Base-by-base conservation (phyloP, 305 asterid genomes). In the Fraxinus sp. region DNA sequence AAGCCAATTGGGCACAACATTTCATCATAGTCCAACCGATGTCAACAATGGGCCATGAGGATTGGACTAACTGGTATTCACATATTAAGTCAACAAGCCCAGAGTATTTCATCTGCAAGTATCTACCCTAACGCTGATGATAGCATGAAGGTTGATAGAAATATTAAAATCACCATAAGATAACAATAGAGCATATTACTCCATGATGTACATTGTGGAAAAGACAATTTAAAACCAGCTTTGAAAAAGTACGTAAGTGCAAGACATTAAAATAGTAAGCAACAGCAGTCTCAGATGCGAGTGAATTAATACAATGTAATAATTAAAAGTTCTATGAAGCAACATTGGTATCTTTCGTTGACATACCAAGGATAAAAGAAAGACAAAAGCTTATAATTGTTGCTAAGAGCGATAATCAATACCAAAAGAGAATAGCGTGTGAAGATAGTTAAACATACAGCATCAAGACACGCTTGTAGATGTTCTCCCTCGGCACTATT, bases 401-500 rank as follows among this genome's bases (percentile, higher is more conserved):
- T 35, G 77, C 7, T 72, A 79, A 49, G 59, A 49, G 59, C 2
- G 59, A 49, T 49, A 49, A 49, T 32, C 36, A 26, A 43, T 77
- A 86, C 28, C 49, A 80, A 55, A 37, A 41, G n/a, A 20, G 81
- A 77, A 70, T 46, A 33, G 49, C 81, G 59, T 57, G 70, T 71
- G 78, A 77, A 75, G 83, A 82, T 3, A 77, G 79, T 55, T 10
- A 75, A 78, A 84, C 98, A 39, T 92, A 96, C 98, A 83, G 94
- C 98, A 87, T 95, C 98, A 79, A 96, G 99, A 88, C 98, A 93
- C 43, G 87, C 89, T 88, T 96, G 99, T 80, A 96, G 91, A 84
- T 92, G 93, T 85, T 89, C 88, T 76, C 97, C 95, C 83, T 95
- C 97, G 1, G 91, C 77, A 89, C 89, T 86, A 85, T 90, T 86